Percentiles rank a stretch among this genome's conserved stretches.
Evolutionary conservation across 176 grass and related monocot genomes (phyloP).

Genomic region (Bothriochloa decipiens): DNA sequence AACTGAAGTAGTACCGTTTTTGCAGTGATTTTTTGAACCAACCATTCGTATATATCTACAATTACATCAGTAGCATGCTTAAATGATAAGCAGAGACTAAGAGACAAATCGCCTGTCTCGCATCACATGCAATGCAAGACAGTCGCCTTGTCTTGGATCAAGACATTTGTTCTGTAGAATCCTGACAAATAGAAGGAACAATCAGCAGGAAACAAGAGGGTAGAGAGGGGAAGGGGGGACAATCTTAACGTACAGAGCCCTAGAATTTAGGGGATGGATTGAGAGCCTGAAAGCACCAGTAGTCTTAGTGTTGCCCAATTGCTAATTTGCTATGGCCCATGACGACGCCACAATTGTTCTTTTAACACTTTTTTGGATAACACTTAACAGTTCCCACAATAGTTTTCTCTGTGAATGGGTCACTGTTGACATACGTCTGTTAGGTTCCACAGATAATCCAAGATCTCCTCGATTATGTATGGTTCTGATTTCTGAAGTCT

Average conservation of each 20-base stretch:
- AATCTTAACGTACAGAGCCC: slow-evolving; percentile 33
- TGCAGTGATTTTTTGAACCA: not conserved
- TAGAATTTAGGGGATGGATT: slow-evolving; percentile 41
- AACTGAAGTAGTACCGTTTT: not conserved
- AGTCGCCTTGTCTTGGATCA: slow-evolving; percentile 26
- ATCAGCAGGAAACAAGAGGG: slow-evolving; percentile 43
- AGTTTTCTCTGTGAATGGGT: not conserved
- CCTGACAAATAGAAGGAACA: slow-evolving; percentile 51
- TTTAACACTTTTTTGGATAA: not conserved
- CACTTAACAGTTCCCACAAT: not conserved
- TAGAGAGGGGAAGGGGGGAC: not conserved
- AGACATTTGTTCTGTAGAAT: not conserved
- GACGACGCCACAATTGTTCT: slow-evolving; percentile 20
- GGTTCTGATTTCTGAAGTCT: not conserved
- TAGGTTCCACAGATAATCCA: not conserved
- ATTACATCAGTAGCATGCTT: not conserved
- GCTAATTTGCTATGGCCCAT: slow-evolving; percentile 10
- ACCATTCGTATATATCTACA: not conserved
- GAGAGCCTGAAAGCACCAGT: slow-evolving; percentile 9
- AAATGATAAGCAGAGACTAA: not conserved
- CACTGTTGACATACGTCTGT: not conserved
- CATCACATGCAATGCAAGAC: slow-evolving; percentile 18
- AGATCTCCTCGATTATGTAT: not conserved
- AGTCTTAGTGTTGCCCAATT: slow-evolving; percentile 17
- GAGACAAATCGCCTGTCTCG: slow-evolving; percentile 24